A percentile compares a stretch with the other conserved stretches of the same genome.
phyloP scores from a whole-genome alignment of 1,284 basidiomycete species.

The Rugosomyces carneus region DNA sequence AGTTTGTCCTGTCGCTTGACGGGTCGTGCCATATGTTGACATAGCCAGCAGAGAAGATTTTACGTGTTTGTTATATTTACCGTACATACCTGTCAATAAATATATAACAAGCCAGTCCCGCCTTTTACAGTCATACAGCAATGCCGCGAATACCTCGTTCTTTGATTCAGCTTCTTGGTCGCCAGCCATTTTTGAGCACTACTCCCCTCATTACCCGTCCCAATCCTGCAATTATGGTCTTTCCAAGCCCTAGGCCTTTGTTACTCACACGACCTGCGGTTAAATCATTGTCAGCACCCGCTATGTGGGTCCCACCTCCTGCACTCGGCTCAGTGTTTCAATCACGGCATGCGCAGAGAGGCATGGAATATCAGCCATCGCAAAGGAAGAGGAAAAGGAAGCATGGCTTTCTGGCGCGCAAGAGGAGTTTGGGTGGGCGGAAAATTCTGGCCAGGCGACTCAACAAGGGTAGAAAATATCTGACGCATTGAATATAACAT shows the following conservation, averaged over 20 bases:
- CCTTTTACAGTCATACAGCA: background rate
- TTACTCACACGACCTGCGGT: constrained; percentile 14
- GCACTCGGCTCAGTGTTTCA: constrained; percentile 35
- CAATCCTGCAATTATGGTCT: constrained; percentile 13
- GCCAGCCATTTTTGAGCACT: constrained; percentile 18
- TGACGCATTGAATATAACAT: constrained; percentile 39
- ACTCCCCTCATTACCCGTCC: constrained; percentile 13
- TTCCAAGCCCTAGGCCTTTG: constrained; percentile 16
- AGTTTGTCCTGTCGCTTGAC: constrained; percentile 48
- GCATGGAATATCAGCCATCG: constrained; percentile 83
- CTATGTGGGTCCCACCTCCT: constrained; percentile 22
- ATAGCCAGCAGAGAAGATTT: constrained; percentile 26
- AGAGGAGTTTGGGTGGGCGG: constrained; percentile 55
- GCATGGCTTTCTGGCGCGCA: constrained; percentile 79
- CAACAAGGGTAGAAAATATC: constrained; percentile 54
- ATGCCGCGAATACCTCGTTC: constrained; percentile 29
- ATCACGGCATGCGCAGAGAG: constrained; percentile 45
- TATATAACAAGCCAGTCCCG: background rate
- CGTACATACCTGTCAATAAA: background rate
- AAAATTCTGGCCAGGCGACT: constrained; percentile 55
- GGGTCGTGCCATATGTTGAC: constrained; percentile 55
- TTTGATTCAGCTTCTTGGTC: constrained; percentile 22
- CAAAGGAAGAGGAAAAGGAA: constrained; percentile 85
- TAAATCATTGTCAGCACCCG: constrained; percentile 16
- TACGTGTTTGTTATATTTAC: background rate